Base-by-base conservation (phyloP, 371 early-diverging fungal genomes). In the Haplosporangium sp. region DNA sequence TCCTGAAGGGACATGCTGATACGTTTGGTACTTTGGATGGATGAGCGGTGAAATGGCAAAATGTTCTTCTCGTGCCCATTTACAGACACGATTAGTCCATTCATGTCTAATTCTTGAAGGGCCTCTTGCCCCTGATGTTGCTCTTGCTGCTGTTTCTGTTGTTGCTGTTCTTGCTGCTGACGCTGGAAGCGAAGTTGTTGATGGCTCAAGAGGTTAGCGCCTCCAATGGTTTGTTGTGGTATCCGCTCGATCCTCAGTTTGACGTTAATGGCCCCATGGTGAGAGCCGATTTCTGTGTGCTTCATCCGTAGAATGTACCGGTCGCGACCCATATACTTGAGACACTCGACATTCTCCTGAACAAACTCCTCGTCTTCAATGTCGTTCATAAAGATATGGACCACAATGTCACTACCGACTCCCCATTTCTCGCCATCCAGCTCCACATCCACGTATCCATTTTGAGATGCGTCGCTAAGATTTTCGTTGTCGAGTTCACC, bases 341-440 rank as follows among this genome's bases (percentile, higher is more conserved):
- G 62, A 37, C 81, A 81, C 42, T 81, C 81, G 18, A 81, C 81
- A 54, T 75, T 65, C 11, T 74, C 81, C 29, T 64, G 81, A 1
- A 75, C 75, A 72, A 75, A 81, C 52, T 74, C 81, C 46, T 81
- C 81, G 48, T 74, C 75, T 47, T 74, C 81, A 45, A 74, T 74
- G 52, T 81, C 81, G 66, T 81, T 81, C 72, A 81, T 75, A 46
- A 81, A 74, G 40, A 81, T 75, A 23, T 74, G 74, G 6, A 81
- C 76, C 6, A 74, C 72, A 57, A 81, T 72, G 5, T 81, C 81
- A 47, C 69, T 71, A 11, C 76, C 76, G 16, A 64, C 37, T 0
- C 75, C 81, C 81, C 81, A 81, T n/a, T 63, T 71, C 47, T 81
- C 81, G 37, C 81, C 81, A 52, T 81, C 81, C 59, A 81, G 58